phyloP scores from a whole-genome alignment of 768 basidiomycete species.

The Amanita pallidorosea region DNA sequence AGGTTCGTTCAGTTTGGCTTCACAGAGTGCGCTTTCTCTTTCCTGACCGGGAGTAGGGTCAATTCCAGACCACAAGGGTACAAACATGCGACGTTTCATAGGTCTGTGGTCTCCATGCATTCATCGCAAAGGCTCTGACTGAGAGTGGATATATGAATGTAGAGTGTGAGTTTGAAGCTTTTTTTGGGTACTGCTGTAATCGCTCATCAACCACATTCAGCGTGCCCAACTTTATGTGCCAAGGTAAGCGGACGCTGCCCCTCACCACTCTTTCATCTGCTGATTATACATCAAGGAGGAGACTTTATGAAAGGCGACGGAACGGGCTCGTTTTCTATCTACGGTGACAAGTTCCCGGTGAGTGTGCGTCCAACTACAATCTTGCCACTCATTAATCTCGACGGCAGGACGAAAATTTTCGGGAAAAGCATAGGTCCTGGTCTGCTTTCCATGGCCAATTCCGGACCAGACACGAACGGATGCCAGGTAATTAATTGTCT shows the following conservation, averaged over 20 bases:
- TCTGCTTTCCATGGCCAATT: constrained; percentile 94
- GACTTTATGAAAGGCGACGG: constrained; percentile 95
- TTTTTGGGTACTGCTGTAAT: neutral
- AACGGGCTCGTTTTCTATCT: constrained; percentile 94
- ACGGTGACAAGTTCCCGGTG: constrained; percentile 89
- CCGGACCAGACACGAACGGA: constrained; percentile 89
- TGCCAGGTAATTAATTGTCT: constrained; percentile 48
- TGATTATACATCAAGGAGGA: constrained; percentile 43
- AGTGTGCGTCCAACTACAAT: constrained; percentile 12
- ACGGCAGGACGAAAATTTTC: constrained; percentile 86
- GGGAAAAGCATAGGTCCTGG: constrained; percentile 85
- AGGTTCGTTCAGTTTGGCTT: constrained; percentile 32
- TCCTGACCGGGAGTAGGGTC: constrained; percentile 30
- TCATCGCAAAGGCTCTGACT: neutral
- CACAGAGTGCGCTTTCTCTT: constrained; percentile 4
- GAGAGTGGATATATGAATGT: too few relatives aligned
- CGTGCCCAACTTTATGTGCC: constrained; percentile 93
- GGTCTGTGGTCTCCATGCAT: constrained; percentile 37
- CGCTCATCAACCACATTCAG: constrained; percentile 24
- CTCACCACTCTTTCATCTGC: neutral
- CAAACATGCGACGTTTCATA: constrained; percentile 85
- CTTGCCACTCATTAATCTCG: neutral
- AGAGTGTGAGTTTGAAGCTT: constrained; percentile 1
- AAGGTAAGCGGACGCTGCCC: constrained; percentile 38
- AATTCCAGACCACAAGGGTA: constrained; percentile 85